Evolutionary conservation across 495 filamentous ascomycete species (phyloP), one percentile per base, ranked within the genome.

Genomic region (Immersiella caudata): DNA sequence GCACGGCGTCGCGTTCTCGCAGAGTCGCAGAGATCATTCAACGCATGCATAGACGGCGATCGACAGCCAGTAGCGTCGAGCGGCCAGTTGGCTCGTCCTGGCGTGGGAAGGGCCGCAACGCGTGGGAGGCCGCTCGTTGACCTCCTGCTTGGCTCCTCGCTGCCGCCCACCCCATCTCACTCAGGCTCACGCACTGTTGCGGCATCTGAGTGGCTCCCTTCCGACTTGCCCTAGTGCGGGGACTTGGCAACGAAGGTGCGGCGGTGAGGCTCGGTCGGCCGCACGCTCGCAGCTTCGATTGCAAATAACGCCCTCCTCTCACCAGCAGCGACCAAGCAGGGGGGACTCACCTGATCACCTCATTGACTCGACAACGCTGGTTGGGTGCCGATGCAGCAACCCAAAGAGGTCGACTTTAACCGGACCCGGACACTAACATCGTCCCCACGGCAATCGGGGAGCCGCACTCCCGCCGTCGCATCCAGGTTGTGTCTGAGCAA

Each of bases 11-110:
- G 46, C 35, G 57, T 55, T 40, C 46, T 33, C 58, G 22, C 26
- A 22, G 16, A n/a, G 21, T 66, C 65, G 55, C 62, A 18, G 59
- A 63, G 63, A 63, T 64, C 60, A 68, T 51, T 66, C 60, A 54
- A 62, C 51, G 51, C 57, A 58, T 52, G 56, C 60, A 65, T 54
- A n/a, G 27, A 56, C 52, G 21, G 20, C 52, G 21, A 56, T 65
- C 35, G 29, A 57, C 40, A 51, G 61, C 61, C 49, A 51, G 61
- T 63, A 40, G 46, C 61, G 24, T 25, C 25, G n/a, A 27, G 60
- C 3, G 29, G 29, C 21, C 60, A 62, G 33, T 29, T 49, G 60
- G 60, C 4, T 14, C 2, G 33, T 20, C 20, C 18, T 18, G 33
- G 36, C n/a, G 1, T 21, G 46, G 36, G 36, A n/a, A 12, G 35